Base-by-base conservation (phyloP, 805 yeast species). In the Blastobotrys robertii region DNA sequence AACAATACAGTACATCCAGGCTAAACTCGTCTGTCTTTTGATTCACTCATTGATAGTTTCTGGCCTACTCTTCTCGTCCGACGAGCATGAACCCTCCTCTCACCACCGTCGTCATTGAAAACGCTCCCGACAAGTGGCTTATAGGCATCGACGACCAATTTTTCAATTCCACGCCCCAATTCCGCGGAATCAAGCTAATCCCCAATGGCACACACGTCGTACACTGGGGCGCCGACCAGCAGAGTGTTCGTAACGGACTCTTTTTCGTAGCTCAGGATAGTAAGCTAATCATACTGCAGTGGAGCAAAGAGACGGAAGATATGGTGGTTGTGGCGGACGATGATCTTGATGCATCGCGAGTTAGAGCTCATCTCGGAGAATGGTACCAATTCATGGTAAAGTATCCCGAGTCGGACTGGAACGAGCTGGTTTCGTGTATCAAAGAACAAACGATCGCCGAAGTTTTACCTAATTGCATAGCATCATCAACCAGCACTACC, bases 151-250 rank as follows among this genome's bases (percentile, higher is more conserved):
- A 76, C 46, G 54, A 69, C 14, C 70, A 66, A 46, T 74, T 70
- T 53, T 73, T 75, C 62, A 63, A 61, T 30, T 53, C 70, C 7
- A 67, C 65, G 19, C 45, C 56, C 8, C 43, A 59, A 2, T 60
- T 74, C 16, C 62, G 58, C 44, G 84, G 84, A 1, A 65, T 79
- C 48, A 76, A 76, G 48, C 56, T 60, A 12, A 60, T 79, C 3
- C 68, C 74, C 0, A 44, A 55, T 3, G 84, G 84, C 0, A 38
- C 68, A 0, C 85, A 79, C 56, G 57, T 76, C 1, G 50, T 79
- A 9, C 84, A 79, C 56, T 68, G 72, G 59, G 71, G 75, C 0
- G 57, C 58, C 34, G 58, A 54, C 40, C 48, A 53, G 4, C 41
- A 52, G 33, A 74, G 65, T 50, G 58, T 63, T 50, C 64, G 68